Evolutionary conservation across 176 grass and related monocot species (phyloP), one percentile per base, ranked within the genome.

Genomic region (Avena insularis): DNA sequence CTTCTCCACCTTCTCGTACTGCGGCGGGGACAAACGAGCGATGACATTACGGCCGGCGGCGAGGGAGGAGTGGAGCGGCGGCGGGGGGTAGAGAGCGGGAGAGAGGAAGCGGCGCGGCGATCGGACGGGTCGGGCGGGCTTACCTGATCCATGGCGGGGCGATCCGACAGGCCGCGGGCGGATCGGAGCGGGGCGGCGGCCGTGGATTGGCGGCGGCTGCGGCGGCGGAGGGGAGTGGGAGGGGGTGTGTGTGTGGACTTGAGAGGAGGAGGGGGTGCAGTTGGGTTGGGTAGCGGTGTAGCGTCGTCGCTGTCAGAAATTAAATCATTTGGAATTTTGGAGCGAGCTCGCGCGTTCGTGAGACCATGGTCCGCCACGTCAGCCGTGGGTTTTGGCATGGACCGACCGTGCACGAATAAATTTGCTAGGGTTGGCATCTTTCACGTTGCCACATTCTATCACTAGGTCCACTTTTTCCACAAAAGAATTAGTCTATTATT

Each of bases 1-100:
- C 93, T 98, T 98, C 89, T 98, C 95, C 86, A 59, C 46, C 84
- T 98, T 98, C 95, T 98, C 95, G 78, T 98, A 98, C 95, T 98
- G 83, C 95, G 83, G 11, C 60, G 60, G 21, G 12, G 46, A 15
- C 71, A 3, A 2, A 2, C 73, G 8, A 8, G 4, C 14, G 73
- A 15, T 4, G 21, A 76, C 73, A 76, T 76, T 76, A 76, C 73
- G 48, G 73, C 48, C 48, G 73, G 48, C 73, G 73, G 2, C 60
- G 61, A 8, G 13, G 2, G 35, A 40, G 60, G 74, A 51, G 25
- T 59, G 69, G 36, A 59, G 65, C 0, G 45, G 15, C 33, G 8
- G 11, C 17, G 6, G 21, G 23, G 15, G 67, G 1, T 1, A 5
- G 0, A 43, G 1, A n/a, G 5, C 25, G 40, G 21, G 55, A 38